Conservation (phyloP, 805 yeast species). For the Clavispora phyllophila region DNA sequence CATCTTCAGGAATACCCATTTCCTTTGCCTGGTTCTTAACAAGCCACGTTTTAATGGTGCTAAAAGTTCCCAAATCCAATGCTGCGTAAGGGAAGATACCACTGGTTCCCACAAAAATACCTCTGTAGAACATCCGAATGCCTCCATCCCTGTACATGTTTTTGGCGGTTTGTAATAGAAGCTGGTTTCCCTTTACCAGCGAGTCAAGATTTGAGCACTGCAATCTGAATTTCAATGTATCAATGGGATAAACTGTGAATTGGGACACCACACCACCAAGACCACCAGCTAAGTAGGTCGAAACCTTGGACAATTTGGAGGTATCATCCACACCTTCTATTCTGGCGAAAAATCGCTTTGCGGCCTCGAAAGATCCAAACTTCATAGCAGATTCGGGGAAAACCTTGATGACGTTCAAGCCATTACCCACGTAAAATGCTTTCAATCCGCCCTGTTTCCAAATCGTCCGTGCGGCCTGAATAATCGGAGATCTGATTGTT, state of each 20-base stretch:
- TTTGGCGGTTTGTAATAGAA: slow-evolving; percentile 63
- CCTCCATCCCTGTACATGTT: slow-evolving; percentile 83
- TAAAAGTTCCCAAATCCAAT: slow-evolving; percentile 87
- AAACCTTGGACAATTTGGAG: slow-evolving; percentile 60
- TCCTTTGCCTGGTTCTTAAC: slow-evolving; percentile 56
- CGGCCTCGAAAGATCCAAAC: slow-evolving; percentile 90
- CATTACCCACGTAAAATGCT: slow-evolving; percentile 93
- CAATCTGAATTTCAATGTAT: slow-evolving; percentile 86
- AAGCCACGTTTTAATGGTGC: slow-evolving; percentile 77
- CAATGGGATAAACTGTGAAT: slow-evolving; percentile 90
- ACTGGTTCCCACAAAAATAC: slow-evolving; percentile 82
- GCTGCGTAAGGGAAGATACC: slow-evolving; percentile 99
- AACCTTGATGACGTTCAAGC: slow-evolving; percentile 85
- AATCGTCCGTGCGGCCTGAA: slow-evolving; percentile 73
- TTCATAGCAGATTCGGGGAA: slow-evolving; percentile 97
- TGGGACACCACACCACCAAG: slow-evolving; percentile 94
- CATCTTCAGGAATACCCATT: slow-evolving; percentile 43
- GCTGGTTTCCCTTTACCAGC: slow-evolving; percentile 51
- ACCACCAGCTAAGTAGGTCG: slow-evolving; percentile 93
- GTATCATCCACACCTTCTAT: slow-evolving; percentile 74
- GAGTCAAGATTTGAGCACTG: slow-evolving; percentile 86
- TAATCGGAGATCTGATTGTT: slow-evolving; percentile 64
- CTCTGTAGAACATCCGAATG: slow-evolving; percentile 71
- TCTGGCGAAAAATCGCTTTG: slow-evolving; percentile 66
- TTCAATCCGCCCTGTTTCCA: slow-evolving; percentile 85